Evolutionary conservation across 208 protist genomes (phyloP).

Genomic region (Herpetomonas tarakana): DNA sequence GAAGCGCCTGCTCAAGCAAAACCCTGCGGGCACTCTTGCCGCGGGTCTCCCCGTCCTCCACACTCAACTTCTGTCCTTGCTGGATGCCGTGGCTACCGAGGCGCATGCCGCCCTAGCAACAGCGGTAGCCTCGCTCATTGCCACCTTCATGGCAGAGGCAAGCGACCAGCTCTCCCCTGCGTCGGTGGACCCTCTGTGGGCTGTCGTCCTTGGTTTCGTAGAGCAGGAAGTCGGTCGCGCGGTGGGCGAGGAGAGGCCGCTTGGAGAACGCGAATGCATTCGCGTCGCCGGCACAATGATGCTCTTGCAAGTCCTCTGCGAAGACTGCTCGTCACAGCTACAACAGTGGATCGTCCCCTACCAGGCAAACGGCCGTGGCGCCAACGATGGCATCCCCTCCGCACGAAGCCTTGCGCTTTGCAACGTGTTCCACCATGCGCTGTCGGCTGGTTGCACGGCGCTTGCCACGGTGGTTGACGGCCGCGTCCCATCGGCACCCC

Average conservation of each 20-base stretch:
- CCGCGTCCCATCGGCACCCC: neutral
- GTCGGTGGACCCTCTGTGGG: neutral
- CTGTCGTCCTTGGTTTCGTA: neutral
- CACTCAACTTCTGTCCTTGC: neutral
- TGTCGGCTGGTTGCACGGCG: neutral
- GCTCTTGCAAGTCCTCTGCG: too few relatives aligned
- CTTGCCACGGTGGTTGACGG: slow-evolving; percentile 1
- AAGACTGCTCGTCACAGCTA: too few relatives aligned
- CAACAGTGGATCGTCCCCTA: too few relatives aligned
- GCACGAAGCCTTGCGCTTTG: slow-evolving; percentile 10
- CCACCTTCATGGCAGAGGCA: neutral
- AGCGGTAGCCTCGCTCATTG: neutral
- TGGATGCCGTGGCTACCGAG: neutral
- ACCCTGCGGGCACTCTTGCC: neutral
- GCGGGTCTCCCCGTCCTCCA: neutral
- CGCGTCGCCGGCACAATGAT: too few relatives aligned
- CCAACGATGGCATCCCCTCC: too few relatives aligned
- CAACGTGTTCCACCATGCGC: slow-evolving; percentile 5
- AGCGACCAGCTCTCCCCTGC: too few relatives aligned
- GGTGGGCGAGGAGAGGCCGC: too few relatives aligned
- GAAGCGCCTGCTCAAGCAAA: neutral
- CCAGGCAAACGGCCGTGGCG: too few relatives aligned
- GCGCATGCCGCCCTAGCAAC: neutral
- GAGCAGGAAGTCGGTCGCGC: too few relatives aligned
- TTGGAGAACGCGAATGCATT: too few relatives aligned